A percentile compares a stretch with the other conserved stretches of the same genome.
phyloP scores from a whole-genome alignment of 352 stramenopile species.

The Phytopythium oedochilum region DNA sequence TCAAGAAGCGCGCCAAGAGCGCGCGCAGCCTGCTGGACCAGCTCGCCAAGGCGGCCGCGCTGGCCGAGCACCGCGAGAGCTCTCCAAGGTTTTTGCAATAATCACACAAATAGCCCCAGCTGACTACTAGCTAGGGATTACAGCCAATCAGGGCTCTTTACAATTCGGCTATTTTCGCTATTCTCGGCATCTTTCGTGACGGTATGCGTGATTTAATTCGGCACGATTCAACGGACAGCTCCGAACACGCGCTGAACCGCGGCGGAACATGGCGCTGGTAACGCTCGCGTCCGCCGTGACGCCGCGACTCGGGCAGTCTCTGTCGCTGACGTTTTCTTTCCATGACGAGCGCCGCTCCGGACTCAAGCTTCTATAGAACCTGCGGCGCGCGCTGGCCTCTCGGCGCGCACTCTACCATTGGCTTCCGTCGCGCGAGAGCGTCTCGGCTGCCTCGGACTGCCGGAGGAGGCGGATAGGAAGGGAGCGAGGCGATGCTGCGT shows the following conservation, averaged over 20 bases:
- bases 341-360: not conserved
- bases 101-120: no score
- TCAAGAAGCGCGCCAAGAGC: conserved; percentile 62
- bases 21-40: conserved; percentile 67
- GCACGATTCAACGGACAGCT: not conserved
- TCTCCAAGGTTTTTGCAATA: no score
- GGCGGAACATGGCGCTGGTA: not conserved
- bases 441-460: not conserved
- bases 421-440: not conserved
- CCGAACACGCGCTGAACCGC: not conserved
- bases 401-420: not conserved
- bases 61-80: conserved; percentile 34
- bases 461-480: not conserved
- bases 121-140: no score
- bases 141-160: no score
- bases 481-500: not conserved
- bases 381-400: not conserved
- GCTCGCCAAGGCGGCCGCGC: conserved; percentile 50
- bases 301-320: no score
- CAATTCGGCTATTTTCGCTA: no score
- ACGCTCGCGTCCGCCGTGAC: no score
- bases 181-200: no score
- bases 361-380: not conserved
- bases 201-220: no score
- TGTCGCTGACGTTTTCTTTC: not conserved